Conservation (phyloP, 257 asterid species). For the Anisodus tanguticus region DNA sequence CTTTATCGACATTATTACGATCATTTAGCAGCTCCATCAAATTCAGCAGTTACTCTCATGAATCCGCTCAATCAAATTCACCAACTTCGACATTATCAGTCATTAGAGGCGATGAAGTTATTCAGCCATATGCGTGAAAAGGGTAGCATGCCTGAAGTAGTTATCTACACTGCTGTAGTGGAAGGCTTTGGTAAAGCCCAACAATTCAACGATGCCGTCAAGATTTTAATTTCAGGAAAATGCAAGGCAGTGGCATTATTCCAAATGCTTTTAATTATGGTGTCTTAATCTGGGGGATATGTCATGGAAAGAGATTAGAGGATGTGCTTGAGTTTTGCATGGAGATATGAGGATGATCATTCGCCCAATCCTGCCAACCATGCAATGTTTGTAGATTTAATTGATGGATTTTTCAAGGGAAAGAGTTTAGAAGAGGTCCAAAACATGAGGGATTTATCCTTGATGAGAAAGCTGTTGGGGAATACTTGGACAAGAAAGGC, state of each 20-base stretch:
- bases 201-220: conserved; percentile 67
- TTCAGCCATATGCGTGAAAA: conserved; percentile 78
- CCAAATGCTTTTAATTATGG: conserved; percentile 71
- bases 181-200: conserved; percentile 81
- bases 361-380: conserved; percentile 49
- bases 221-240: conserved; percentile 59
- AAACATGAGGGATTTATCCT: conserved; percentile 57
- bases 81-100: too few relatives aligned
- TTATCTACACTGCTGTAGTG: conserved; percentile 80
- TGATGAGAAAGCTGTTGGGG: conserved; percentile 66
- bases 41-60: too few relatives aligned
- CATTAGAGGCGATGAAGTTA: conserved; percentile 63
- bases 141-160: conserved; percentile 80
- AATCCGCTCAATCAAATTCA: too few relatives aligned
- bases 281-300: conserved; percentile 60
- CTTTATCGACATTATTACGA: too few relatives aligned
- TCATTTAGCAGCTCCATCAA: too few relatives aligned
- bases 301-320: conserved; percentile 60
- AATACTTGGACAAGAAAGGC: conserved; percentile 65
- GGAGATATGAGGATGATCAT: conserved; percentile 73
- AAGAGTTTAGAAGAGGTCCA: conserved; percentile 68
- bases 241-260: conserved; percentile 60
- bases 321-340: conserved; percentile 55
- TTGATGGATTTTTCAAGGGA: conserved; percentile 64
- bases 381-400: conserved; percentile 61